These are phyloP conservation scores for Salix suchowensis DNA, from an alignment of 345 rosid species.

Conservation along the genomic window DNA sequence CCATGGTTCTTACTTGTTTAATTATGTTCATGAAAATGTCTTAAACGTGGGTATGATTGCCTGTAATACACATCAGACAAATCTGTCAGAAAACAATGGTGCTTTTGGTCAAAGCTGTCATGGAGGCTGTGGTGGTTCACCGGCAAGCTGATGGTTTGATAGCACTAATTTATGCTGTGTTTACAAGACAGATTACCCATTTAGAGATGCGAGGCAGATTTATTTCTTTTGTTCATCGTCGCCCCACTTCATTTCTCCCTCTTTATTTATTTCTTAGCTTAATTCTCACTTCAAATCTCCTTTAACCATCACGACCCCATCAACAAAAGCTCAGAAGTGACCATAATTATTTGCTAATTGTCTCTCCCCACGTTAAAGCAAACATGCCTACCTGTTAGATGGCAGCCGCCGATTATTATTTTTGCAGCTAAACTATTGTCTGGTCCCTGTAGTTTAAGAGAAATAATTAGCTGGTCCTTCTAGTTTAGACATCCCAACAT, in stretches of 20 bases:
- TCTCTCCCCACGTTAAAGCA: background rate
- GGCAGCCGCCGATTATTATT: slow-evolving; percentile 8
- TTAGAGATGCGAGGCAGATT: too few species aligned
- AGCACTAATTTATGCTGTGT: background rate
- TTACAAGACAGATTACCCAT: background rate
- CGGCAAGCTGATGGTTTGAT: background rate
- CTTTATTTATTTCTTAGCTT: background rate
- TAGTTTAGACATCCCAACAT: too few species aligned
- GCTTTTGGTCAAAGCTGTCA: background rate
- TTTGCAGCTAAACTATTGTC: background rate
- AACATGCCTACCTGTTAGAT: slow-evolving; percentile 12
- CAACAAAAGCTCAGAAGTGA: background rate
- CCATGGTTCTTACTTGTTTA: background rate
- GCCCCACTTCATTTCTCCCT: background rate
- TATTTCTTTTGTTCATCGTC: too few species aligned
- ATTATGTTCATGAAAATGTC: too few species aligned
- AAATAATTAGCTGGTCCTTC: too few species aligned
- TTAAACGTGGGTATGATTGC: background rate
- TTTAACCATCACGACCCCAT: background rate
- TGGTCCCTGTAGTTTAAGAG: background rate
- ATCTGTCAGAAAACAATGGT: background rate
- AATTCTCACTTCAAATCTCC: background rate
- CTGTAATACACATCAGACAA: background rate
- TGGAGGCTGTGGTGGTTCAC: background rate
- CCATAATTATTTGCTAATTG: background rate